These are phyloP conservation scores for Chlamydomonas reinhardtii DNA, from an alignment of 163 green algal species.

Conservation along the genomic window DNA sequence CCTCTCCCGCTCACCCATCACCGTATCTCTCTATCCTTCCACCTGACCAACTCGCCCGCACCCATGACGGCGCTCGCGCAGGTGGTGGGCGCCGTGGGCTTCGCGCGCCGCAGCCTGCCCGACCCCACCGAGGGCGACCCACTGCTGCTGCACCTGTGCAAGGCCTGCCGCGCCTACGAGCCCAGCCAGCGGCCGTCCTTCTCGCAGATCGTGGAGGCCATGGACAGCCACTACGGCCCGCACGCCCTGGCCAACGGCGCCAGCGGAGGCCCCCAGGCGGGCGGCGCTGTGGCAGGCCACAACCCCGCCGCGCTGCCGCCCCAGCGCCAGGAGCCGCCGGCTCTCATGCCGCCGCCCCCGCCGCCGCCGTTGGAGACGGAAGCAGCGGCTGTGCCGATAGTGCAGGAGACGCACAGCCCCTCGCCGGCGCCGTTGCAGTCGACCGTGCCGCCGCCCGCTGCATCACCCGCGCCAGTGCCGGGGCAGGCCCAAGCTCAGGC, in stretches of 20 bases:
- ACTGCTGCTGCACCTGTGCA: slow-evolving; percentile 63
- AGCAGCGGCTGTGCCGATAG: no score
- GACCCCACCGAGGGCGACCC: slow-evolving; percentile 53
- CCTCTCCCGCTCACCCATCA: no score
- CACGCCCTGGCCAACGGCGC: neutral
- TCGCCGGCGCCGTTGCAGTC: no score
- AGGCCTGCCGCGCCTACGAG: slow-evolving; percentile 53
- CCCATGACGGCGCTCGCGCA: no score
- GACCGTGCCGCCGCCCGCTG: no score
- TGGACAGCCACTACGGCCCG: slow-evolving; percentile 25
- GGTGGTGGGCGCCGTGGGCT: slow-evolving; percentile 86
- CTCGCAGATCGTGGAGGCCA: slow-evolving; percentile 53
- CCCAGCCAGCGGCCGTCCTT: slow-evolving; percentile 63
- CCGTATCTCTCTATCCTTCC: no score
- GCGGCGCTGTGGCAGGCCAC: neutral
- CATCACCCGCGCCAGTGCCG: no score
- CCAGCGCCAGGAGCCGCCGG: neutral
- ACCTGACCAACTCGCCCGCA: neutral
- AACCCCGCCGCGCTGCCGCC: neutral
- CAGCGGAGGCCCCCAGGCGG: no score
- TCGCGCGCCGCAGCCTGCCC: slow-evolving; percentile 65
- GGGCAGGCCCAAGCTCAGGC: neutral
- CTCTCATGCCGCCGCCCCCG: no score
- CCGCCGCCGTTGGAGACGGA: no score
- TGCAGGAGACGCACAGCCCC: no score